Conservation (phyloP, 768 basidiomycete genomes). For the Mycena venus region DNA sequence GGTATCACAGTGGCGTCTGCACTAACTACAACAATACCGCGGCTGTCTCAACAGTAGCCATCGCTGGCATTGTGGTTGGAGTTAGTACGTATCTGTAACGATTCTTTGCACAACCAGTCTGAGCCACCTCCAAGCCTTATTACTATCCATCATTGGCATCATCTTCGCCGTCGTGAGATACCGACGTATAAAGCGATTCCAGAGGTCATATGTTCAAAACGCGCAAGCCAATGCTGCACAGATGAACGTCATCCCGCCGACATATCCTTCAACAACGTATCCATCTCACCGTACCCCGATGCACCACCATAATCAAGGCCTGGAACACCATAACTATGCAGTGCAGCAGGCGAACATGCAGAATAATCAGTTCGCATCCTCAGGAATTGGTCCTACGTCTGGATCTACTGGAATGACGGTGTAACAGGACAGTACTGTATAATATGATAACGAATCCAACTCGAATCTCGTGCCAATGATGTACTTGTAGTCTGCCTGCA, state of each 20-base stretch:
- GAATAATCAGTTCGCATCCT: background rate
- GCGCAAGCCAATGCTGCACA: background rate
- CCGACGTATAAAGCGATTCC: slow-evolving; percentile 4
- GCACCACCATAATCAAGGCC: background rate
- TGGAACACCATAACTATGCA: slow-evolving; percentile 3
- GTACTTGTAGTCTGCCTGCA: too few relatives aligned
- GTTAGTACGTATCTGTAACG: background rate
- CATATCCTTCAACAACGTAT: slow-evolving; percentile 2
- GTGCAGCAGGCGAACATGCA: background rate
- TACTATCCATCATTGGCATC: slow-evolving; percentile 12
- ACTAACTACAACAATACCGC: background rate
- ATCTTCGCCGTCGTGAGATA: slow-evolving; percentile 15
- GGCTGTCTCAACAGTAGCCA: background rate
- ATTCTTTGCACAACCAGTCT: background rate
- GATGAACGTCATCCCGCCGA: background rate
- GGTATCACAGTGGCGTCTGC: background rate
- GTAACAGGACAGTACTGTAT: background rate
- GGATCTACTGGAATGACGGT: background rate
- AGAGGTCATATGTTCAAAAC: slow-evolving; percentile 11
- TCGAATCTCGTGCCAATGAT: too few relatives aligned
- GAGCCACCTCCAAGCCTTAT: background rate
- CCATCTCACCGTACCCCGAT: background rate
- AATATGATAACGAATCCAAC: too few relatives aligned
- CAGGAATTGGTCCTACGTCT: slow-evolving; percentile 4
- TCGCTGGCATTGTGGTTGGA: slow-evolving; percentile 10